Evolutionary conservation across 208 protist genomes (phyloP).

Genomic region (Herpetomonas samuelpessoai): DNA sequence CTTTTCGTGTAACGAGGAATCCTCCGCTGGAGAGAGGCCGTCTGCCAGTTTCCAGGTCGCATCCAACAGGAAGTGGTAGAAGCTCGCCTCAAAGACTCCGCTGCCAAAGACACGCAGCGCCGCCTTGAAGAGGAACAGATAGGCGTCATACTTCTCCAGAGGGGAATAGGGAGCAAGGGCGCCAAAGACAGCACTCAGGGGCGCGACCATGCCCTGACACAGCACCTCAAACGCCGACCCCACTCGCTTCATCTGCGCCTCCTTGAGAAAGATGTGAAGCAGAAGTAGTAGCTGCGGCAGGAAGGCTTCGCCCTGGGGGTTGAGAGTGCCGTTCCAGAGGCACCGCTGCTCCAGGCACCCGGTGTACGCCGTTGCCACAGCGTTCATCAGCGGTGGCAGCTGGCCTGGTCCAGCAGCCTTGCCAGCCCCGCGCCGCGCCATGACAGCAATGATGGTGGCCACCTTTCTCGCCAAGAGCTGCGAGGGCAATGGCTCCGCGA

Average conservation of each 20-base stretch:
- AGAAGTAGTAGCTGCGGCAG: conserved; percentile 44
- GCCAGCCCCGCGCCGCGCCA: conserved; percentile 34
- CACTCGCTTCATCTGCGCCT: conserved; percentile 43
- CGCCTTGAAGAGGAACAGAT: conserved; percentile 74
- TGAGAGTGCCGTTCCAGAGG: background rate
- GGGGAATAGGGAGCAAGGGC: conserved; percentile 4
- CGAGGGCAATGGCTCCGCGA: conserved; percentile 22
- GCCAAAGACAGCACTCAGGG: conserved; percentile 55
- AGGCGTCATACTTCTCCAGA: conserved; percentile 31
- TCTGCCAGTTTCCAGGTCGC: conserved; percentile 46
- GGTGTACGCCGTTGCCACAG: conserved; percentile 30
- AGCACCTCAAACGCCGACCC: conserved; percentile 47
- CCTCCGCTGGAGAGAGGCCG: conserved; percentile 11
- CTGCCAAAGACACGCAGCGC: conserved; percentile 64
- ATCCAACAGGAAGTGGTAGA: conserved; percentile 48
- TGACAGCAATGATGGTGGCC: conserved; percentile 41
- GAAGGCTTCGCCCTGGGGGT: conserved; percentile 1
- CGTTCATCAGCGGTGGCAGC: conserved; percentile 36
- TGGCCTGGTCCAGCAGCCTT: conserved; percentile 22
- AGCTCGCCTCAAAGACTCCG: conserved; percentile 59
- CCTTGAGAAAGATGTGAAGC: conserved; percentile 71
- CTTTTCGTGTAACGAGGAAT: conserved; percentile 3
- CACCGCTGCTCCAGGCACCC: background rate
- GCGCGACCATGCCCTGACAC: conserved; percentile 32
- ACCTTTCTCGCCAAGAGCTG: conserved; percentile 57